Percentiles rank a stretch among this genome's conserved stretches.
phyloP scores from a whole-genome alignment of 2,329 filamentous ascomycete species.

The Parastagonospora avenae region DNA sequence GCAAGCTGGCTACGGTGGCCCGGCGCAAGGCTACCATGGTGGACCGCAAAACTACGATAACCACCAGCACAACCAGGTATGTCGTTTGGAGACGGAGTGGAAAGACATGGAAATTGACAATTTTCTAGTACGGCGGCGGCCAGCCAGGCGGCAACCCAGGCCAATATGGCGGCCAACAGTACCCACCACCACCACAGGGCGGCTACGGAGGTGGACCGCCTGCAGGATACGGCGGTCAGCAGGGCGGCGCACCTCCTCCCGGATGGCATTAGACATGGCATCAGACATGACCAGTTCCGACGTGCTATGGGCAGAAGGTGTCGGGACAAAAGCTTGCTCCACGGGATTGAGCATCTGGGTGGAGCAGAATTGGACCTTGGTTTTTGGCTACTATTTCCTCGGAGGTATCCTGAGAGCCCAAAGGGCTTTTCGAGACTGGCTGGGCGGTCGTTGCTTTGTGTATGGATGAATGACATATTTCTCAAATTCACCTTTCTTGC shows the following conservation, averaged over 20 bases:
- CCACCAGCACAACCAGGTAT: slow-evolving; percentile 35
- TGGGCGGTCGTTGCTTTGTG: not conserved
- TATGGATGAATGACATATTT: not conserved
- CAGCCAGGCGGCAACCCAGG: slow-evolving; percentile 16
- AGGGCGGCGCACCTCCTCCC: slow-evolving; percentile 24
- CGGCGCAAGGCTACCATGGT: slow-evolving; percentile 34
- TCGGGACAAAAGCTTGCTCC: slow-evolving; percentile 1
- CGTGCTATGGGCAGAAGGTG: not conserved
- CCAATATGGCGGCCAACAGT: slow-evolving; percentile 20
- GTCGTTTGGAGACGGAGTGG: not conserved
- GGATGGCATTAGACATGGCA: slow-evolving; percentile 25
- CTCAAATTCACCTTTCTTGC: no score
- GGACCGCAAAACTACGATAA: slow-evolving; percentile 36
- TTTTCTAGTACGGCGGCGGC: slow-evolving; percentile 14
- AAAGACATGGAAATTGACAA: not conserved
- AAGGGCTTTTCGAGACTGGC: not conserved
- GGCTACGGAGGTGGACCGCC: slow-evolving; percentile 12
- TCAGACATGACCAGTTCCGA: not conserved
- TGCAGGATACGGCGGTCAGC: slow-evolving; percentile 3
- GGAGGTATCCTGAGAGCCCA: not conserved
- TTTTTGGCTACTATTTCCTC: not conserved
- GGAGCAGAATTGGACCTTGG: not conserved
- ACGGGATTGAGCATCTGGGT: slow-evolving; percentile 1
- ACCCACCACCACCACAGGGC: slow-evolving; percentile 19
- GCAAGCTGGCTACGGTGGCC: slow-evolving; percentile 41